These are phyloP conservation scores for Astragalus glycyphyllos DNA, from an alignment of 306 rosid genomes.

Conservation along the genomic window DNA sequence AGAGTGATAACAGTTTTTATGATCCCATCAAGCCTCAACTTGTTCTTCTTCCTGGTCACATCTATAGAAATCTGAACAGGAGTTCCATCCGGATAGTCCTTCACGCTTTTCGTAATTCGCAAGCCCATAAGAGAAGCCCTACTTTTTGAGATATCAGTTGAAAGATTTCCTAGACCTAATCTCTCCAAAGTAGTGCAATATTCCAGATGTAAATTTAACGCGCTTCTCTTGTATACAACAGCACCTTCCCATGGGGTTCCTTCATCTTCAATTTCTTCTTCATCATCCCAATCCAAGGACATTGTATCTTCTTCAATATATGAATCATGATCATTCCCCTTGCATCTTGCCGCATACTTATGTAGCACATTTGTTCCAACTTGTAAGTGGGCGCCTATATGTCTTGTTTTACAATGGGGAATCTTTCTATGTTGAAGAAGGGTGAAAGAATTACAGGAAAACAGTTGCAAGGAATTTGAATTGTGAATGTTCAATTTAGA, in stretches of 20 bases:
- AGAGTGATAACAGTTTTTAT: slow-evolving; percentile 78
- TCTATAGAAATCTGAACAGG: slow-evolving; percentile 93
- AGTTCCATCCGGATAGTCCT: slow-evolving; percentile 80
- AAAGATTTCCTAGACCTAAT: slow-evolving; percentile 74
- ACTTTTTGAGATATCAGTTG: slow-evolving; percentile 70
- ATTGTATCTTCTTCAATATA: slow-evolving; percentile 41
- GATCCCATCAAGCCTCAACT: slow-evolving; percentile 91
- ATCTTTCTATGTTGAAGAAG: slow-evolving; percentile 42
- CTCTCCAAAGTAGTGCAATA: slow-evolving; percentile 97
- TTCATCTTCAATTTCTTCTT: slow-evolving; percentile 55
- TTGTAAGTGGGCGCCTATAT: slow-evolving; percentile 16
- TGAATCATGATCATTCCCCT: slow-evolving; percentile 46
- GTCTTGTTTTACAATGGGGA: slow-evolving; percentile 23
- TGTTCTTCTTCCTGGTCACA: slow-evolving; percentile 70
- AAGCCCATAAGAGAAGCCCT: slow-evolving; percentile 86
- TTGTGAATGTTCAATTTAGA: slow-evolving; percentile 36
- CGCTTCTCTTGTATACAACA: slow-evolving; percentile 73
- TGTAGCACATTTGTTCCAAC: slow-evolving; percentile 34
- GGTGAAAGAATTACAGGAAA: slow-evolving; percentile 37
- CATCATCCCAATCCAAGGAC: slow-evolving; percentile 54
- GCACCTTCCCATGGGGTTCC: slow-evolving; percentile 94
- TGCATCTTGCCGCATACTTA: slow-evolving; percentile 47
- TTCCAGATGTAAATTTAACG: slow-evolving; percentile 69
- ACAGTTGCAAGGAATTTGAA: slow-evolving; percentile 40
- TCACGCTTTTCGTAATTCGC: slow-evolving; percentile 73